Base-by-base conservation (phyloP, 805 yeast species). In the Saccharomycopsis sp. region DNA sequence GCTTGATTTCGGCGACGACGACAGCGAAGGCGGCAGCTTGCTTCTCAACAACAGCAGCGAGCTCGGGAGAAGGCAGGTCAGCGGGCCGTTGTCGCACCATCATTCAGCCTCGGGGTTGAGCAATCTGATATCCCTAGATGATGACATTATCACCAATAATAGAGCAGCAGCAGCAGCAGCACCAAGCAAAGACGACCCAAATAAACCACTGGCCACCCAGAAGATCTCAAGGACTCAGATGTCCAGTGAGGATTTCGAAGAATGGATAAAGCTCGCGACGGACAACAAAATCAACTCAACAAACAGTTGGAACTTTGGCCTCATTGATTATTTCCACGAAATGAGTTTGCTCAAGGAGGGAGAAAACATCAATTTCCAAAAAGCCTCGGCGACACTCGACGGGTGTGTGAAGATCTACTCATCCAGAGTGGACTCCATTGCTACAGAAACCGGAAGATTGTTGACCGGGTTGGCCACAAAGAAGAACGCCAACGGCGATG, bases 351-450 rank as follows among this genome's bases (percentile, higher is more conserved):
- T 84, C 34, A 71, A 74, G 50, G 94, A 80, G 39, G 80, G 86
- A 4, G 86, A 80, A 42, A 70, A 76, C 30, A 83, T 88, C 52
- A 86, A 87, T 57, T 88, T 89, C 58, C 95, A 85, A 57, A 75
- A 79, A 50, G 97, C 96, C 0, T 77, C 92, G 0, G 86, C 94
- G 2, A 85, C 96, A 1, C 64, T 89, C 17, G 96, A 88, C 53
- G 96, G 96, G 0, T 88, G 96, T 65, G 89, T 88, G 25, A 87
- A 87, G 62, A 85, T 89, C 39, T 89, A 89, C 56, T 75, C 88
- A 9, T 82, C 94, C 12, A 72, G 97, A 52, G 87, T 89, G 17
- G 96, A 88, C 53, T 81, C 95, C 0, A 94, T 86, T 0, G 94
- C 88, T 4, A 78, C 81, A 6, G 96, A 88, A 53, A 87, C 96